Percentiles rank a stretch among this genome's conserved stretches.
These are phyloP conservation scores for Kalmusia sp. DNA, from an alignment of 2,329 filamentous ascomycete genomes.

Conservation along the genomic window DNA sequence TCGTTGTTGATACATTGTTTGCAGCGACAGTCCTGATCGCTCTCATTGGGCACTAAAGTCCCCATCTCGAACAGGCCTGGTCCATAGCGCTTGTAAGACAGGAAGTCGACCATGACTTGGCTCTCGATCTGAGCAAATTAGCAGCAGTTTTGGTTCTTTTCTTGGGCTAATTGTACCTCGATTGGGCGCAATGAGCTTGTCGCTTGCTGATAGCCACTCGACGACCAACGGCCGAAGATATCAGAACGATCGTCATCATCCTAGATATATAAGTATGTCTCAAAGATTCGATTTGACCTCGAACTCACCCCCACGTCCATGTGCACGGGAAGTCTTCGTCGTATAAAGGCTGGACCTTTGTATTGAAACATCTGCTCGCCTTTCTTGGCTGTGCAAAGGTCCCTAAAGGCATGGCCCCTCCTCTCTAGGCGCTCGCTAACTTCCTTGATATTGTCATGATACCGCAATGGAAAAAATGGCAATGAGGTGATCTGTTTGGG, in stretches of 20 bases:
- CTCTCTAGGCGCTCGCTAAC: not conserved
- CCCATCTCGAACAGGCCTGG: no score
- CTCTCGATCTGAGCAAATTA: slow-evolving; percentile 3
- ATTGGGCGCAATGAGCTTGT: not conserved
- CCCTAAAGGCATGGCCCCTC: slow-evolving; percentile 1
- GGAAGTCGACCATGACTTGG: slow-evolving; percentile 16
- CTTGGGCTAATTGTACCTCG: no score
- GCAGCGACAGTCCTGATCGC: slow-evolving; percentile 18
- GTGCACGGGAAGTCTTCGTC: not conserved
- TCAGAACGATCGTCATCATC: not conserved
- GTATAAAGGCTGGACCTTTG: no score
- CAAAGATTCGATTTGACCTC: no score
- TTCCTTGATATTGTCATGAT: slow-evolving; percentile 2
- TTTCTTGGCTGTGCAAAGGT: slow-evolving; percentile 1
- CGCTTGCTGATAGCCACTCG: not conserved
- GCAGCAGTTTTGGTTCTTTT: no score
- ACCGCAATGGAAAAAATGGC: slow-evolving; percentile 7
- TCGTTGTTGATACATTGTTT: slow-evolving; percentile 8
- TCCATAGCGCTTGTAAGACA: slow-evolving; percentile 18
- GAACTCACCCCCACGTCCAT: no score
- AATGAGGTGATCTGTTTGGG: slow-evolving; percentile 12
- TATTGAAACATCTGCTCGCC: slow-evolving; percentile 18
- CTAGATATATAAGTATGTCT: no score
- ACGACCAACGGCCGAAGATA: not conserved
- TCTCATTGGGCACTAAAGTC: not conserved